These are phyloP conservation scores for Boehmeria nivea DNA, from an alignment of 306 rosid genomes.

Conservation along the genomic window DNA sequence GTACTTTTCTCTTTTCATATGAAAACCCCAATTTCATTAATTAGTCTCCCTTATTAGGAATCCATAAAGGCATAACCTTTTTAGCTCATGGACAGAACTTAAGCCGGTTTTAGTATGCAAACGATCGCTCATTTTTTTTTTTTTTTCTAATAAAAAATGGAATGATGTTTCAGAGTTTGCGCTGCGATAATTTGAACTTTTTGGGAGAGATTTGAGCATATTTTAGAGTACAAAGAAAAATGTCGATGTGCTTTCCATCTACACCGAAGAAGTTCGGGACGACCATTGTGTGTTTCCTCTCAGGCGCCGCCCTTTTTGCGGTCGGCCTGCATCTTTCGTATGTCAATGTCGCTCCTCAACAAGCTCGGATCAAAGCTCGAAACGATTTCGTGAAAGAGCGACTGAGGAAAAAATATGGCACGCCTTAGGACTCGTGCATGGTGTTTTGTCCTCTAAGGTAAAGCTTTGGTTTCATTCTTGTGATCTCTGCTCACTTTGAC, in stretches of 20 bases:
- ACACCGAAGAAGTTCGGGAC: constrained; percentile 60
- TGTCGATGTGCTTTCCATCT: constrained; percentile 72
- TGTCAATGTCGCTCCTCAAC: constrained; percentile 64
- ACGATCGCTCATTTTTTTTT: no score
- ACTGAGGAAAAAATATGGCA: constrained; percentile 55
- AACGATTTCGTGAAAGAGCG: constrained; percentile 45
- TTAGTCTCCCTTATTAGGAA: no score
- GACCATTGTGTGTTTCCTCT: constrained; percentile 47
- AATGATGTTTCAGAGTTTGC: background rate
- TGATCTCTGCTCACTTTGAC: background rate
- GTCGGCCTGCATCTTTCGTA: constrained; percentile 57
- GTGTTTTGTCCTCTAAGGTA: background rate
- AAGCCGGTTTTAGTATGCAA: no score
- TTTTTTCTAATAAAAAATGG: no score
- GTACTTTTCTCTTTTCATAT: no score
- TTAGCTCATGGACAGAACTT: no score
- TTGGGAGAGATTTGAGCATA: background rate
- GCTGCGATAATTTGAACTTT: background rate
- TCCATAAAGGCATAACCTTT: no score
- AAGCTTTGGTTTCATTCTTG: background rate
- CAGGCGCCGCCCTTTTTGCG: constrained; percentile 52
- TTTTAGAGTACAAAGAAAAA: constrained; percentile 19
- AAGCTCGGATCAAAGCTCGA: constrained; percentile 65
- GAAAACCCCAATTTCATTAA: no score
- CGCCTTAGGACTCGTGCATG: constrained; percentile 1